phyloP scores from a whole-genome alignment of 768 basidiomycete species.

The Russula olivacea region DNA sequence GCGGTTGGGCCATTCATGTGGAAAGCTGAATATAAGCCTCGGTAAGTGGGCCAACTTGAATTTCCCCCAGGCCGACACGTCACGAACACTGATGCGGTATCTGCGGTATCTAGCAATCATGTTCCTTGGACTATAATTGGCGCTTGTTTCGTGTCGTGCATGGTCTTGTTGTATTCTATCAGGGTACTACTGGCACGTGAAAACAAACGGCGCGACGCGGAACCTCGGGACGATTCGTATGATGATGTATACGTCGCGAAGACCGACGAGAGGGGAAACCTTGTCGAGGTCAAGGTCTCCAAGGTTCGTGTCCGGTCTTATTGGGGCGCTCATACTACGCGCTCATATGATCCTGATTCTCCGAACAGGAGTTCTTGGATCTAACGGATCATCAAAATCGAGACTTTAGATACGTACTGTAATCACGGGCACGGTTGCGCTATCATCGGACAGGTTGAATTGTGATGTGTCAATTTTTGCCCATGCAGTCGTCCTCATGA shows the following conservation, averaged over 20 bases:
- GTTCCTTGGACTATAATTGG: slow-evolving; percentile 77
- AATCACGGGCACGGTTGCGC: background rate
- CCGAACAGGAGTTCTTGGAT: slow-evolving; percentile 58
- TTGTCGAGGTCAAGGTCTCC: slow-evolving; percentile 52
- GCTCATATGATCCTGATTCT: slow-evolving; percentile 3
- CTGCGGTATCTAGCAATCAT: slow-evolving; percentile 46
- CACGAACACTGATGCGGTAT: background rate
- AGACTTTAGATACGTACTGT: slow-evolving; percentile 69
- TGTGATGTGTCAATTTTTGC: too few relatives aligned
- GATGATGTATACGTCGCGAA: slow-evolving; percentile 60
- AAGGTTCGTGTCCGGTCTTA: slow-evolving; percentile 42
- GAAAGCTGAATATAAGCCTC: slow-evolving; percentile 59
- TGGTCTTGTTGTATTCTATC: slow-evolving; percentile 43
- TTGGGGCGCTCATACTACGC: background rate
- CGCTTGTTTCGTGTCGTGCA: slow-evolving; percentile 52
- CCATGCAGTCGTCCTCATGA: too few relatives aligned
- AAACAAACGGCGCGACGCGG: slow-evolving; percentile 58
- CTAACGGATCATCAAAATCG: slow-evolving; percentile 67
- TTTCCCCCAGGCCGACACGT: background rate
- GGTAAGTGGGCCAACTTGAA: slow-evolving; percentile 37
- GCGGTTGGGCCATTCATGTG: slow-evolving; percentile 75
- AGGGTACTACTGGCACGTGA: slow-evolving; percentile 50
- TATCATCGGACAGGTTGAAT: background rate
- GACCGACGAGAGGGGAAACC: slow-evolving; percentile 44
- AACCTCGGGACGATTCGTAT: slow-evolving; percentile 46